These are phyloP conservation scores for Mortierella alpina DNA, from an alignment of 192 early-diverging fungal genomes.

Conservation along the genomic window DNA sequence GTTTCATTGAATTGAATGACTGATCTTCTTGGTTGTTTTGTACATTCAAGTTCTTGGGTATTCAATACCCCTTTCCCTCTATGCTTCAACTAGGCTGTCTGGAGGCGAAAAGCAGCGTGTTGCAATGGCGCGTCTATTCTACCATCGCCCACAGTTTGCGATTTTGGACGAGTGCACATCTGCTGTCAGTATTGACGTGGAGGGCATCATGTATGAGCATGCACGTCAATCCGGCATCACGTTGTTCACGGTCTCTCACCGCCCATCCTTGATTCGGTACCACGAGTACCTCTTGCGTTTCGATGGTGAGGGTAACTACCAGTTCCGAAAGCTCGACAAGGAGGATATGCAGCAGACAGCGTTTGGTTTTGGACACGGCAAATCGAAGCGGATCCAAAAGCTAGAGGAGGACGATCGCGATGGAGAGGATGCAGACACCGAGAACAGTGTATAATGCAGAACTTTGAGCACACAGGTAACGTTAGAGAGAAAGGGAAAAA, in stretches of 20 bases:
- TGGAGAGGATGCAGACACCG: conserved; percentile 57
- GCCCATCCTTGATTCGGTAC: conserved; percentile 59
- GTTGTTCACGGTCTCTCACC: conserved; percentile 72
- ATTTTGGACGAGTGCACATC: conserved; percentile 85
- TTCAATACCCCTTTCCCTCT: background rate
- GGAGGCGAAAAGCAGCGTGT: conserved; percentile 86
- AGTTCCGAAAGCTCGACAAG: conserved; percentile 64
- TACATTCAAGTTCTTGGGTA: background rate
- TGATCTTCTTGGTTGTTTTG: background rate
- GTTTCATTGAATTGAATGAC: background rate
- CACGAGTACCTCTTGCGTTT: conserved; percentile 71
- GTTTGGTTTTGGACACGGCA: conserved; percentile 65
- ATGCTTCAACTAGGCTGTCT: conserved; percentile 57
- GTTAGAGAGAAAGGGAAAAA: background rate
- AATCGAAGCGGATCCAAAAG: conserved; percentile 55
- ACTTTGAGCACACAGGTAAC: background rate
- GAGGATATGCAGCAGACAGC: conserved; percentile 57
- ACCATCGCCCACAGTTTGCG: conserved; percentile 83
- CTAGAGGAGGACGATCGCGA: conserved; percentile 48
- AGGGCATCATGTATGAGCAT: conserved; percentile 78
- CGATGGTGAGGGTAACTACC: conserved; percentile 72
- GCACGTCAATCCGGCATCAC: conserved; percentile 69
- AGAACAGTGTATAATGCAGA: conserved; percentile 38
- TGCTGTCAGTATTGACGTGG: conserved; percentile 84
- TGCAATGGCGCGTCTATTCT: conserved; percentile 88